These are phyloP conservation scores for Neonectria punicea DNA, from an alignment of 2,329 filamentous ascomycete species.

Conservation along the genomic window DNA sequence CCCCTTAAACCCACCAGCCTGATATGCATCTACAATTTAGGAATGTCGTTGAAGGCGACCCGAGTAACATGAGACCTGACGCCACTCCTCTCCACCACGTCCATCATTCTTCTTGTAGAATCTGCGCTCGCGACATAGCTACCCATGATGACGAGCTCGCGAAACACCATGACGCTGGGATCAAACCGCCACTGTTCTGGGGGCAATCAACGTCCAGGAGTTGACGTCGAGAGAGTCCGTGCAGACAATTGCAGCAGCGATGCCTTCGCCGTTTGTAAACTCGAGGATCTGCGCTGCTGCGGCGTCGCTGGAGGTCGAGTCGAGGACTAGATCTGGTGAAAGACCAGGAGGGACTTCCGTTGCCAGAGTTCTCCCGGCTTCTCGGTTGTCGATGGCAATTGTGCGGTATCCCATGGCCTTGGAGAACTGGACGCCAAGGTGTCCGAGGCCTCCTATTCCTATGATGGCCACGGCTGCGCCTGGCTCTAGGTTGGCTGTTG, in stretches of 20 bases:
- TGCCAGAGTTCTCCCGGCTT: constrained; percentile 44
- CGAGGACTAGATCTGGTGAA: constrained; percentile 42
- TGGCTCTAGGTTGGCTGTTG: constrained; percentile 34
- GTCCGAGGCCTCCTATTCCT: constrained; percentile 50
- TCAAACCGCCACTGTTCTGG: constrained; percentile 48
- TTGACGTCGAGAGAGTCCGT: constrained; percentile 47
- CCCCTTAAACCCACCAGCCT: constrained; percentile 43
- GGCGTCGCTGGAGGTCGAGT: constrained; percentile 32
- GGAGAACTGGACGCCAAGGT: constrained; percentile 50
- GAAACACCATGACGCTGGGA: constrained; percentile 43
- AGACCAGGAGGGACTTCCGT: constrained; percentile 36
- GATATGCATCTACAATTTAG: constrained; percentile 43
- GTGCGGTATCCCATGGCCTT: constrained; percentile 50
- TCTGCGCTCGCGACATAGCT: constrained; percentile 47
- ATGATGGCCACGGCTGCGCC: constrained; percentile 46
- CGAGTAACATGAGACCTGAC: constrained; percentile 44
- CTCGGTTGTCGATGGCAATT: constrained; percentile 49
- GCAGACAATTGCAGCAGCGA: constrained; percentile 46
- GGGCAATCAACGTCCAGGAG: constrained; percentile 45
- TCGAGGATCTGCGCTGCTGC: constrained; percentile 39
- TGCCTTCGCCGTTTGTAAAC: constrained; percentile 45
- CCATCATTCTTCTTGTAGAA: constrained; percentile 46
- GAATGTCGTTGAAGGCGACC: constrained; percentile 41
- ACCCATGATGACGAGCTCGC: constrained; percentile 45
- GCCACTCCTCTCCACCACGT: constrained; percentile 37